A percentile compares a stretch with the other conserved stretches of the same genome.
These are phyloP conservation scores for Daldinia loculata DNA, from an alignment of 495 filamentous ascomycete genomes.

Conservation along the genomic window DNA sequence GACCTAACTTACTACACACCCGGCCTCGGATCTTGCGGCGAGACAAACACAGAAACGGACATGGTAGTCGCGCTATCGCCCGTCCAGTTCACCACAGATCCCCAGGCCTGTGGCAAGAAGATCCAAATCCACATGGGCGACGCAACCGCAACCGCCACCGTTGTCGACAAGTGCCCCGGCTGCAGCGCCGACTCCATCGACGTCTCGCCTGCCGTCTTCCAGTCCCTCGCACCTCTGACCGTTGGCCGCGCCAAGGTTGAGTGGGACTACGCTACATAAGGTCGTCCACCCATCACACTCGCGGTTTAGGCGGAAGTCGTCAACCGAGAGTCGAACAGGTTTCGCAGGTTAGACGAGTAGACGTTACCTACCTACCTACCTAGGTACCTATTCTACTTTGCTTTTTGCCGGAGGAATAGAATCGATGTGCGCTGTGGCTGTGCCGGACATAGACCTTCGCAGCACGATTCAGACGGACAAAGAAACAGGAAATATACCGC, in stretches of 20 bases:
- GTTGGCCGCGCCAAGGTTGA: conserved; percentile 46
- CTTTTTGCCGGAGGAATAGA: not conserved
- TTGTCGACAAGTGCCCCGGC: conserved; percentile 79
- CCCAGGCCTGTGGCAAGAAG: conserved; percentile 67
- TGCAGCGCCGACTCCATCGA: conserved; percentile 60
- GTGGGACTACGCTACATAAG: conserved; percentile 39
- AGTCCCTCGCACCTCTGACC: conserved; percentile 46
- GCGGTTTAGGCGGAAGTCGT: not conserved
- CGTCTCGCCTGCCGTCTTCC: conserved; percentile 55
- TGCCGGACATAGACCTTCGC: conserved; percentile 13
- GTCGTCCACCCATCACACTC: not conserved
- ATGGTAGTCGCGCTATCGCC: conserved; percentile 53
- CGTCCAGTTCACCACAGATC: conserved; percentile 50
- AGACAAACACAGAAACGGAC: conserved; percentile 47
- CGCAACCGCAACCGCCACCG: conserved; percentile 60
- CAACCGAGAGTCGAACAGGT: not conserved
- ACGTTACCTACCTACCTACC: too few species aligned
- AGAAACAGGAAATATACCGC: not conserved
- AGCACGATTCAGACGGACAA: not conserved
- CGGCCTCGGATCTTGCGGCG: conserved; percentile 56
- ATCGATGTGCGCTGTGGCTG: not conserved
- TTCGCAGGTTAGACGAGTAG: not conserved
- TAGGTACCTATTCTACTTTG: not conserved
- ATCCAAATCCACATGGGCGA: conserved; percentile 63
- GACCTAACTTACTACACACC: conserved; percentile 56